phyloP scores from a whole-genome alignment of 139 green algal genomes.

The Volvox reticuliferus region DNA sequence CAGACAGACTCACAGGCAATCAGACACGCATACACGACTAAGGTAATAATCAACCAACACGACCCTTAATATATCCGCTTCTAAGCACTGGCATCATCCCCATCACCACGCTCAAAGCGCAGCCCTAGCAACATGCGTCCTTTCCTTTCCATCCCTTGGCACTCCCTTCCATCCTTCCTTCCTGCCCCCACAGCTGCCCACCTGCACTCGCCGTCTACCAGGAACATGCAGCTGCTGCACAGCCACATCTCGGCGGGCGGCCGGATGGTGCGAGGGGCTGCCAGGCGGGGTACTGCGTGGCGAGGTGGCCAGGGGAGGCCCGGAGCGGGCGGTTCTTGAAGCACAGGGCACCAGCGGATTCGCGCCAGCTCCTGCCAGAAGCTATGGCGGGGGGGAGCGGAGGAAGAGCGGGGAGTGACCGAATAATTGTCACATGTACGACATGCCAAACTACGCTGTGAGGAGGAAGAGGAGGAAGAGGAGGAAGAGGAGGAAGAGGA shows the following conservation, averaged over 20 bases:
- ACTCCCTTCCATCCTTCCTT: not conserved
- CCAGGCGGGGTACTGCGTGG: slow-evolving; percentile 40
- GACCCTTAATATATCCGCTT: too few species aligned
- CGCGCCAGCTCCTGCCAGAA: slow-evolving; percentile 70
- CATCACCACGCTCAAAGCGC: not conserved
- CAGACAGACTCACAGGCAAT: too few species aligned
- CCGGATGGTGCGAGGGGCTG: slow-evolving; percentile 61
- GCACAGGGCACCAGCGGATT: slow-evolving; percentile 76
- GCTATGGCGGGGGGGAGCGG: not conserved
- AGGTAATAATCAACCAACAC: too few species aligned
- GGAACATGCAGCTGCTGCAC: slow-evolving; percentile 54
- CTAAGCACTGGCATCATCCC: too few species aligned
- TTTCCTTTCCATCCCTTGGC: too few species aligned
- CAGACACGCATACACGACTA: too few species aligned
- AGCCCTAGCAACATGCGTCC: too few species aligned
- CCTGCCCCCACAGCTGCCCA: slow-evolving; percentile 4
- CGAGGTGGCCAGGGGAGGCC: slow-evolving; percentile 73
- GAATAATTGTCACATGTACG: not conserved
- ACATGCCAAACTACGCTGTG: not conserved
- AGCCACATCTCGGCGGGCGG: slow-evolving; percentile 76
- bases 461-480: not conserved
- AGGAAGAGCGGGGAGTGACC: not conserved
- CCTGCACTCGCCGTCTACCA: slow-evolving; percentile 74
- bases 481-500: not conserved
- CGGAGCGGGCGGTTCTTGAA: slow-evolving; percentile 49